Percentiles rank a stretch among this genome's conserved stretches.
These are phyloP conservation scores for Trametes hirsuta DNA, from an alignment of 1,284 basidiomycete genomes.

Conservation along the genomic window DNA sequence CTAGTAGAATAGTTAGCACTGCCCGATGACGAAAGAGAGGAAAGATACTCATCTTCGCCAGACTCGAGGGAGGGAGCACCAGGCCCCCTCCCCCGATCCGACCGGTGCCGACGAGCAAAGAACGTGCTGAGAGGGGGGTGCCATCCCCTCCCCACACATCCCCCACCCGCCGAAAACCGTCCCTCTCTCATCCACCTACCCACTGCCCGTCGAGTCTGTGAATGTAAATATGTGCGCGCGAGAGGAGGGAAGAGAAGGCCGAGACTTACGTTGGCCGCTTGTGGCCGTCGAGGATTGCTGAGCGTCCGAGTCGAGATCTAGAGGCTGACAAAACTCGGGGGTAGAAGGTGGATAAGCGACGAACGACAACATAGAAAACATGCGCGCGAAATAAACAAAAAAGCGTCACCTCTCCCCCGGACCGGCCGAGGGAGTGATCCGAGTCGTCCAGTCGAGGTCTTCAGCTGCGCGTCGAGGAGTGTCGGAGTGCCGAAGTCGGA, in stretches of 20 bases:
- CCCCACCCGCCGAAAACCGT: not conserved
- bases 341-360: not conserved
- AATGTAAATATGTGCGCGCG: too few species aligned
- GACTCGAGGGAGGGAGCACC: constrained; percentile 9
- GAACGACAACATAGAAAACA: not conserved
- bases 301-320: not conserved
- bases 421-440: not conserved
- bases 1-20: not conserved
- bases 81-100: constrained; percentile 12
- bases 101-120: not conserved
- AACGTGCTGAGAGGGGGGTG: not conserved
- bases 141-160: constrained; percentile 2
- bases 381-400: not conserved
- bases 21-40: constrained; percentile 29
- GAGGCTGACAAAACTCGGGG: not conserved
- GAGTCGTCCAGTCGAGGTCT: not conserved
- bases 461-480: constrained; percentile 9
- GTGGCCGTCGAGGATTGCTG: not conserved
- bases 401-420: constrained; percentile 5
- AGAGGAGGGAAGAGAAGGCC: too few species aligned
- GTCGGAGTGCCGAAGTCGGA: not conserved
- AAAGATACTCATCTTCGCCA: constrained; percentile 1
- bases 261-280: too few species aligned
- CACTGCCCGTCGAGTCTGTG: not conserved
- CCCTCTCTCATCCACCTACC: not conserved